Percentiles rank a stretch among this genome's conserved stretches.
Conservation (phyloP, 1,284 basidiomycete species). For the Phellopilus nigrolimitatus region DNA sequence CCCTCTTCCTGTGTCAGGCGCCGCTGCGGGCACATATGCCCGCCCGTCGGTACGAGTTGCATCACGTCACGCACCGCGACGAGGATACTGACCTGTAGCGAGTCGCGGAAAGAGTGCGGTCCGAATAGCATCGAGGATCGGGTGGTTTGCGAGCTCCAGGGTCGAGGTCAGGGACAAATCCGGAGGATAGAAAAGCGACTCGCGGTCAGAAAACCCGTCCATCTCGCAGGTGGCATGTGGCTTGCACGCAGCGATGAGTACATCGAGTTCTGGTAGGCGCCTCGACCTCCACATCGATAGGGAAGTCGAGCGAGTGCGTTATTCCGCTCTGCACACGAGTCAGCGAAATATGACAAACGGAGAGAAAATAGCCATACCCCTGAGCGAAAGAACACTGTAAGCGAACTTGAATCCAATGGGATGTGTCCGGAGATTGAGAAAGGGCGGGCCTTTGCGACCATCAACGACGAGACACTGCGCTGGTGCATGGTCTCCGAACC, state of each 20-base stretch:
- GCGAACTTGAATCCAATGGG: conserved; percentile 59
- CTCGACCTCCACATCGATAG: conserved; percentile 69
- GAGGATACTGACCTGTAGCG: conserved; percentile 62
- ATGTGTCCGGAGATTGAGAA: conserved; percentile 67
- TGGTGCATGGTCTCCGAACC: conserved; percentile 51
- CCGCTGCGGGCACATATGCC: conserved; percentile 51
- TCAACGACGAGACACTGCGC: conserved; percentile 49
- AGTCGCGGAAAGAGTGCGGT: conserved; percentile 64
- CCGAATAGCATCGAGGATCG: conserved; percentile 70
- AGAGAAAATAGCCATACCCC: conserved; percentile 42
- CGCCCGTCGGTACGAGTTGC: conserved; percentile 60
- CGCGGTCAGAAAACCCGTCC: conserved; percentile 51
- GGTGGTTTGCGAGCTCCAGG: conserved; percentile 73
- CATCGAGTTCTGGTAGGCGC: conserved; percentile 75
- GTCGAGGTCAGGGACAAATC: conserved; percentile 68
- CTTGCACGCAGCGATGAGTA: conserved; percentile 69
- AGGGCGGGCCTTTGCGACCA: conserved; percentile 55
- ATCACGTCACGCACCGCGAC: conserved; percentile 62
- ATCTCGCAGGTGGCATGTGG: conserved; percentile 54
- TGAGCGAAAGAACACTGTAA: conserved; percentile 73
- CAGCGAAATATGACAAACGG: conserved; percentile 11
- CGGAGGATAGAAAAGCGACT: conserved; percentile 68
- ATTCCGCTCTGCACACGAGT: conserved; percentile 56
- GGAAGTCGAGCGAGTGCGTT: conserved; percentile 75
- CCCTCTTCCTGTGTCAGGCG: conserved; percentile 53